Base-by-base conservation (phyloP, 2,329 filamentous ascomycete genomes). In the Pyrenochaeta sp. region DNA sequence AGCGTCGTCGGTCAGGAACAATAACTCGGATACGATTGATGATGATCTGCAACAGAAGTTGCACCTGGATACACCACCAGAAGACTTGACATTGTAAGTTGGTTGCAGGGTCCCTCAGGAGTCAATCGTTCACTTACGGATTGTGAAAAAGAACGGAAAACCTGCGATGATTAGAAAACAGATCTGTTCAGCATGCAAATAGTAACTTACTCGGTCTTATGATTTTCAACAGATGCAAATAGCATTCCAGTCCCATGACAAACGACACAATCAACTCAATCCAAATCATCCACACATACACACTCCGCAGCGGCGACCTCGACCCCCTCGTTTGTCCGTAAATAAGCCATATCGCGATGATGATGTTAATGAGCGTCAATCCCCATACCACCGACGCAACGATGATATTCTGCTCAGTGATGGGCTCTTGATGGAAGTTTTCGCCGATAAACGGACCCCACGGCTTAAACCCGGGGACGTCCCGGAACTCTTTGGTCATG, bases 221-320 rank as follows among this genome's bases (percentile, higher is more conserved):
- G 5, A 48, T 23, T 30, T 69, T 68, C 35, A 65, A 17, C 3
- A 74, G 34, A 48, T 70, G 67, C 34, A 72, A 19, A 42, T 52
- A 73, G 46, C 66, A 65, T 31, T 78, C 67, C 17, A 76, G 46
- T 5, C 67, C 71, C 61, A 79, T 78, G 7, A 66, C 49, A 8
- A 75, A 60, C 8, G 72, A 77, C 3, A 74, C 72, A 1, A 67
- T 2, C 3, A 79, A 65, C 53, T 79, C 77, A 19, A 72, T 37
- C 77, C 77, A 79, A 40, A 79, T 72, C 72, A 79, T 73, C 66
- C 72, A 74, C 0, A 79, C 66, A 45, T 78, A 78, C 1, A 69
- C 60, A 47, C 75, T 77, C 10, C 58, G 48, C 17, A 66, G 21
- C 6, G 67, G 51, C 42, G 53, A 55, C 10, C 65, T 54, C 3